Evolutionary conservation across 306 rosid genomes (phyloP).

Genomic region (Crotalaria pallida): DNA sequence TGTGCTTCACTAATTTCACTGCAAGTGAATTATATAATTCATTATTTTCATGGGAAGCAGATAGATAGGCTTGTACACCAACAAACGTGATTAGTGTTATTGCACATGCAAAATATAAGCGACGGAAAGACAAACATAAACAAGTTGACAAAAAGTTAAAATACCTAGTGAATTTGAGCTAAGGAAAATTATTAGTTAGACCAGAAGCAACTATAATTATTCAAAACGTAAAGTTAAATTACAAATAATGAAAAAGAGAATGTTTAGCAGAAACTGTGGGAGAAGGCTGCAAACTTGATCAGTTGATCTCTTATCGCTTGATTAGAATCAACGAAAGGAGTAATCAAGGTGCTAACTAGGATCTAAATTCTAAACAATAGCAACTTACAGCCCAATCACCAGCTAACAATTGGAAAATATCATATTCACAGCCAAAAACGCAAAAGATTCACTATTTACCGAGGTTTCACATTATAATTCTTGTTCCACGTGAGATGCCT

Average conservation of each 20-base stretch:
- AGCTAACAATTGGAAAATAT: neutral
- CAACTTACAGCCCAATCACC: neutral
- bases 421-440: too few relatives aligned
- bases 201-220: neutral
- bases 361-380: neutral
- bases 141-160: neutral
- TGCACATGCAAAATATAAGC: neutral
- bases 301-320: neutral
- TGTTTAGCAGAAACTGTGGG: neutral
- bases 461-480: conserved; percentile 39
- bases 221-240: neutral
- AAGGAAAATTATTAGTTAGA: neutral
- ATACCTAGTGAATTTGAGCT: neutral
- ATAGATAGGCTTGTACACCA: neutral
- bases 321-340: neutral
- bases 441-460: neutral
- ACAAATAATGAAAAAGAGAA: neutral
- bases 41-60: neutral
- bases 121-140: neutral
- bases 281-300: neutral
- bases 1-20: conserved; percentile 39
- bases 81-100: neutral
- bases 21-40: neutral
- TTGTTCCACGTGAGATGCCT: conserved; percentile 41
- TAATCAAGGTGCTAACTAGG: neutral